Percentiles rank a stretch among this genome's conserved stretches.
phyloP scores from a whole-genome alignment of 306 rosid genomes.

The Vigna trinervia region DNA sequence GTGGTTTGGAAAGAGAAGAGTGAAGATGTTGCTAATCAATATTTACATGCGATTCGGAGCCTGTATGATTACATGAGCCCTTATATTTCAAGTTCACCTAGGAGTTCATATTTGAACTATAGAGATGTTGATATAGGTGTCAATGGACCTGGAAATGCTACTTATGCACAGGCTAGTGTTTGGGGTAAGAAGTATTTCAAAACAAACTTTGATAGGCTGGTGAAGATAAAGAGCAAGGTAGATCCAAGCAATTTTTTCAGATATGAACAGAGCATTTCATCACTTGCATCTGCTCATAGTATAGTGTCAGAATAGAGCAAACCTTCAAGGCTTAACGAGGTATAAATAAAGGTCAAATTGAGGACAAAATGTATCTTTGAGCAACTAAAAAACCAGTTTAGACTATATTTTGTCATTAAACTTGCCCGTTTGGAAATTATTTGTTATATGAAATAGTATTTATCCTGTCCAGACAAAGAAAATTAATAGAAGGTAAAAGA shows the following conservation, averaged over 20 bases:
- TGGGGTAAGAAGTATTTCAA: slow-evolving; percentile 81
- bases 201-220: slow-evolving; percentile 66
- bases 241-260: slow-evolving; percentile 73
- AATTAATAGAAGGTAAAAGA: too few species aligned
- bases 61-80: slow-evolving; percentile 73
- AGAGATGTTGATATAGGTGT: slow-evolving; percentile 78
- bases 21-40: slow-evolving; percentile 40
- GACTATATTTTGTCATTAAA: neutral
- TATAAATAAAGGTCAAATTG: slow-evolving; percentile 11
- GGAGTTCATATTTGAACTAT: slow-evolving; percentile 74
- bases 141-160: slow-evolving; percentile 59
- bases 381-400: slow-evolving; percentile 22
- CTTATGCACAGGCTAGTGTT: slow-evolving; percentile 56
- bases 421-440: slow-evolving; percentile 16
- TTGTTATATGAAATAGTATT: slow-evolving; percentile 10
- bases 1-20: slow-evolving; percentile 70
- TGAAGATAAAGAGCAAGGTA: slow-evolving; percentile 59
- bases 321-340: neutral
- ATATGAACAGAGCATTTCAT: slow-evolving; percentile 77
- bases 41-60: slow-evolving; percentile 54
- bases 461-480: neutral
- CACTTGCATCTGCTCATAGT: slow-evolving; percentile 45
- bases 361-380: slow-evolving; percentile 7
- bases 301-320: slow-evolving; percentile 44
- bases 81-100: slow-evolving; percentile 65